Conservation (phyloP, 768 basidiomycete species). For the Cyclocybe cylindracea region DNA sequence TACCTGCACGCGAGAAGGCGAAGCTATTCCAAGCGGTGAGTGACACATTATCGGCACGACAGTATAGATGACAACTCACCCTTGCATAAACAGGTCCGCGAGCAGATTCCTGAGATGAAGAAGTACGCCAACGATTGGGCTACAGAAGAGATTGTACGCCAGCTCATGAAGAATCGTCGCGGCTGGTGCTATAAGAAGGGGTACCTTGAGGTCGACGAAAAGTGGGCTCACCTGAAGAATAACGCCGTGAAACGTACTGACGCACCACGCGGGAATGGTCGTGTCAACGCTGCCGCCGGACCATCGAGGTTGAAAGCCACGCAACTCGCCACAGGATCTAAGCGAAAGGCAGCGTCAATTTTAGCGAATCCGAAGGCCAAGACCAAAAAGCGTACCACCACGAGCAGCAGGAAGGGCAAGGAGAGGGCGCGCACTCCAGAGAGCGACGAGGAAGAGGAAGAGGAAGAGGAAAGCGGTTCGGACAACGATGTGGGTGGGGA, state of each 20-base stretch:
- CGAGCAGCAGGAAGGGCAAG: too few relatives aligned
- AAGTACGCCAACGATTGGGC: slow-evolving; percentile 24
- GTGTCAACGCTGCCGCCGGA: too few relatives aligned
- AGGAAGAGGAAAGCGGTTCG: too few relatives aligned
- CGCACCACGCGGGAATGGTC: slow-evolving; percentile 11
- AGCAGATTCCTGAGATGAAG: slow-evolving; percentile 7
- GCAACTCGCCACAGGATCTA: too few relatives aligned
- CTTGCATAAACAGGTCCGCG: slow-evolving; percentile 10
- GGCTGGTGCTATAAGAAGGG: slow-evolving; percentile 11
- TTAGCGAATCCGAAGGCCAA: too few relatives aligned
- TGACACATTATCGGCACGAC: background rate
- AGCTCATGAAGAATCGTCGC: slow-evolving; percentile 20
- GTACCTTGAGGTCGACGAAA: slow-evolving; percentile 10
- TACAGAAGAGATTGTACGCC: slow-evolving; percentile 19
- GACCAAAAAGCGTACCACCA: too few relatives aligned
- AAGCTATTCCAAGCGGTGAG: slow-evolving; percentile 15
- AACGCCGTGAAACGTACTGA: slow-evolving; percentile 16
- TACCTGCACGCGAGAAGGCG: slow-evolving; percentile 11
- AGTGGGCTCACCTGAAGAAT: slow-evolving; percentile 17
- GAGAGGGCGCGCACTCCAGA: too few relatives aligned
- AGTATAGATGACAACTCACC: background rate
- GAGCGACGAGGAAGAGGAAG: too few relatives aligned
- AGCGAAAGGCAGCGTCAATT: too few relatives aligned
- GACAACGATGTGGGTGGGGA: too few relatives aligned
- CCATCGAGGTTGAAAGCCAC: too few relatives aligned